Base-by-base conservation (phyloP, 306 rosid species). In the Cotoneaster glaucophyllus region DNA sequence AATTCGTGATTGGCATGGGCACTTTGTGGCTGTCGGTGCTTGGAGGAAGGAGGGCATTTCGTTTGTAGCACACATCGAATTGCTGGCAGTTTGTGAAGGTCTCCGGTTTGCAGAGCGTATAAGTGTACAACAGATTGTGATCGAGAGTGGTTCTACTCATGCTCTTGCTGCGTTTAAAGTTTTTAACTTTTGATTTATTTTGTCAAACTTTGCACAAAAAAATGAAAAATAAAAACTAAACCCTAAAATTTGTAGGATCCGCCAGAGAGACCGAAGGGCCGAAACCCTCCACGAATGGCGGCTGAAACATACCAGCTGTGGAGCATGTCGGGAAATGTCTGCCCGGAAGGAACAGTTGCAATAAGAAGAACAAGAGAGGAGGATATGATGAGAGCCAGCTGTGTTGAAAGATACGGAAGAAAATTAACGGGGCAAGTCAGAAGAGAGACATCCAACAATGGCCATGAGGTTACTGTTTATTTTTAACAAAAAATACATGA, bases 321-420 rank as follows among this genome's bases (percentile, higher is more conserved):
- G 99, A 85, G 85, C 18, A 57, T 73, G 45, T 86, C 96, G 13
- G 99, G 97, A 0, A 88, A 88, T 62, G 79, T 88, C 11, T 96
- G 99, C 69, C 97, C 97, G 1, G 90, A 88, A 82, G 97, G 99
- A 34, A 89, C 99, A n/a, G 77, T 96, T 48, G 97, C 99, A 22
- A 87, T 96, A 3, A 81, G 99, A 82, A 89, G 98, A 88, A 92
- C 98, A 29, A 85, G 82, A 22, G 91, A 89, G 83, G 69, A 84
- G 68, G 99, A 96, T 52, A 77, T 96, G 81, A 77, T 88, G n/a
- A 84, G 99, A 78, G 96, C 98, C 0, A 96, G 85, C 52, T 89
- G 96, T 62, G 88, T 88, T 4, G 59, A 73, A 78, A 88, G 82
- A 86, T 96, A 83, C 84, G 99, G 99, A 79, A 90, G 92, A 64